These are phyloP conservation scores for Trichosanthes cucumerina DNA, from an alignment of 306 rosid species.

Conservation along the genomic window DNA sequence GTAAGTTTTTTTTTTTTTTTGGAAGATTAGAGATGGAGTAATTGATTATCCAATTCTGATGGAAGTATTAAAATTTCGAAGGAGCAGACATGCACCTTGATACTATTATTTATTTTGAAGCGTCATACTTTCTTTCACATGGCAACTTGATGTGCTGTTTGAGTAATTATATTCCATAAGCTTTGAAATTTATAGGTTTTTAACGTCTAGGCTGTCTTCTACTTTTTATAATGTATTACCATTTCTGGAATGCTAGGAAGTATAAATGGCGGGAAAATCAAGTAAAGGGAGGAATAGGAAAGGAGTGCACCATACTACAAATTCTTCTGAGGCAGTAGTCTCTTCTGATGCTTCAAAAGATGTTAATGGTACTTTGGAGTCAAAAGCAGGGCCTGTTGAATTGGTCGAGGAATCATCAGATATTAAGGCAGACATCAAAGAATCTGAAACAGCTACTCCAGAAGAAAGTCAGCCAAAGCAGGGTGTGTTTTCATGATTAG, in stretches of 20 bases:
- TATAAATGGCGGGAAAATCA: constrained; percentile 82
- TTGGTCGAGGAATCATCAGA: constrained; percentile 21
- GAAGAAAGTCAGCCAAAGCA: constrained; percentile 49
- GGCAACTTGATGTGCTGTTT: background rate
- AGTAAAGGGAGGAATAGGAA: constrained; percentile 57
- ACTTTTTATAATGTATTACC: background rate
- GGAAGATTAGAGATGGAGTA: background rate
- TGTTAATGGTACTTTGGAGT: constrained; percentile 12
- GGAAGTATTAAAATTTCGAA: background rate
- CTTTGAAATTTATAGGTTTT: background rate
- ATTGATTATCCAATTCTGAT: background rate
- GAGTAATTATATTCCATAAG: background rate
- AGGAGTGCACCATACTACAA: constrained; percentile 27
- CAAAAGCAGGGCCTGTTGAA: constrained; percentile 28
- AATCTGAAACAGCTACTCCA: constrained; percentile 29
- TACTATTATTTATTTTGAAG: background rate
- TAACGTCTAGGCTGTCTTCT: background rate
- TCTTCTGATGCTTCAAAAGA: constrained; percentile 13
- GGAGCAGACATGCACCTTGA: background rate
- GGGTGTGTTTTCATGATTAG: constrained; percentile 27
- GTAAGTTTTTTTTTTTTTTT: background rate
- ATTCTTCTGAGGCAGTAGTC: constrained; percentile 22
- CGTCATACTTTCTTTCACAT: background rate
- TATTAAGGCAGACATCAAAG: constrained; percentile 28
- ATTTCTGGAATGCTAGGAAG: constrained; percentile 21